These are phyloP conservation scores for Stemphylium vesicarium DNA, from an alignment of 2,329 filamentous ascomycete species.

Conservation along the genomic window DNA sequence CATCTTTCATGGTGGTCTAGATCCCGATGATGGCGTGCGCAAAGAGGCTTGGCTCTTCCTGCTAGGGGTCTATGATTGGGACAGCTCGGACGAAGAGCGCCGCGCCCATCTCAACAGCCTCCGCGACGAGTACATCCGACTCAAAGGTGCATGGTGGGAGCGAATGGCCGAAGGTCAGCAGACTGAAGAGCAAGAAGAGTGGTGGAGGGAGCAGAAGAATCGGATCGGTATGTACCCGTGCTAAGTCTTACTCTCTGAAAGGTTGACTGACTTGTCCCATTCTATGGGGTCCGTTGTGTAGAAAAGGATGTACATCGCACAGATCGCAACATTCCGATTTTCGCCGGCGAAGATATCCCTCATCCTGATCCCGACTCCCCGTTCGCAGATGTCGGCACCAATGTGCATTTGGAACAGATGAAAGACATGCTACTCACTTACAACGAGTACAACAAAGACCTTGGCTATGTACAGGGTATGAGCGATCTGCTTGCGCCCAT, in stretches of 20 bases:
- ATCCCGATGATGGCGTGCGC: slow-evolving; percentile 86
- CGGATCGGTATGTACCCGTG: slow-evolving; percentile 77
- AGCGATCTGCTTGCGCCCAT: slow-evolving; percentile 94
- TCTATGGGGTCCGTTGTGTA: slow-evolving; percentile 63
- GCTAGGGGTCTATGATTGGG: slow-evolving; percentile 90
- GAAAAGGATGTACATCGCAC: slow-evolving; percentile 99
- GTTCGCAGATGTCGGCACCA: slow-evolving; percentile 90
- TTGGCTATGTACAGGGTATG: slow-evolving; percentile 99
- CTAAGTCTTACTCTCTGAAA: neutral
- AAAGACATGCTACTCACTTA: slow-evolving; percentile 99
- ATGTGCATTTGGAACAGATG: slow-evolving; percentile 97
- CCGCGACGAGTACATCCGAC: slow-evolving; percentile 88
- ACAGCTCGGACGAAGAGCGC: slow-evolving; percentile 84
- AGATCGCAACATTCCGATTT: slow-evolving; percentile 92
- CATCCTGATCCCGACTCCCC: slow-evolving; percentile 96
- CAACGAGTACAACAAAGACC: slow-evolving; percentile 94
- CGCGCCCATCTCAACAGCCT: slow-evolving; percentile 82
- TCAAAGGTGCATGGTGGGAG: slow-evolving; percentile 98
- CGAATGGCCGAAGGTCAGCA: slow-evolving; percentile 82
- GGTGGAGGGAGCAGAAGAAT: slow-evolving; percentile 93
- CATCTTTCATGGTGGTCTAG: slow-evolving; percentile 93
- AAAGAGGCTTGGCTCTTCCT: slow-evolving; percentile 98
- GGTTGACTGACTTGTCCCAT: slow-evolving; percentile 57
- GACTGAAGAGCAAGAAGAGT: slow-evolving; percentile 82
- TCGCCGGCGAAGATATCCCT: slow-evolving; percentile 93